Percentiles rank a stretch among this genome's conserved stretches.
phyloP scores from a whole-genome alignment of 163 green algal genomes.

The Scenedesmus sp. region DNA sequence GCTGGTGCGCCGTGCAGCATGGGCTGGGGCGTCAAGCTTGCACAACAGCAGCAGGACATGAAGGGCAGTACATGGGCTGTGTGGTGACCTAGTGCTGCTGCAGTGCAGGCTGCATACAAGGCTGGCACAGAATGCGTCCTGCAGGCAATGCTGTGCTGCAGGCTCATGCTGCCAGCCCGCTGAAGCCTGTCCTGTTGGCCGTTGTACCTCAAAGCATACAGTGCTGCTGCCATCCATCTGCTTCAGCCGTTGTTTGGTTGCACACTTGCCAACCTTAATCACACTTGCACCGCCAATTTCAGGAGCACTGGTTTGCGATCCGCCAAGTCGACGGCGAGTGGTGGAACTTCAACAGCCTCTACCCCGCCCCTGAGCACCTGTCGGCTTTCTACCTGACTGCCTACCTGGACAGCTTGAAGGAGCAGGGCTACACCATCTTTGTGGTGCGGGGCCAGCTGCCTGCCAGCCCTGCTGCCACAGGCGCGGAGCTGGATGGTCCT shows the following conservation, averaged over 20 bases:
- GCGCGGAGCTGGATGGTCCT: constrained; percentile 2
- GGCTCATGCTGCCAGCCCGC: too few relatives aligned
- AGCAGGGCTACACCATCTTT: constrained; percentile 88
- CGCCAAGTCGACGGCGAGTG: constrained; percentile 74
- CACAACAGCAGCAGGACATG: too few relatives aligned
- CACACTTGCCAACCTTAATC: too few relatives aligned
- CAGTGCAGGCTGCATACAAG: not conserved
- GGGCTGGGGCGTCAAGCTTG: too few relatives aligned
- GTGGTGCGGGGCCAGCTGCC: constrained; percentile 67
- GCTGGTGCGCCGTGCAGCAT: too few relatives aligned
- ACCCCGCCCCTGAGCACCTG: constrained; percentile 54
- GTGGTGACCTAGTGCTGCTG: not conserved
- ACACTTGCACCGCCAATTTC: not conserved
- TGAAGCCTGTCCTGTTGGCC: too few relatives aligned
- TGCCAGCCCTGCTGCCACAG: constrained; percentile 17
- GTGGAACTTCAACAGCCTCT: constrained; percentile 94
- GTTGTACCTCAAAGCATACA: not conserved
- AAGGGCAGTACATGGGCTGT: not conserved
- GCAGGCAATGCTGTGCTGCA: not conserved
- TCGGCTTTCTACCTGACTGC: constrained; percentile 65
- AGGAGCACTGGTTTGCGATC: constrained; percentile 96
- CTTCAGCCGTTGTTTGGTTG: too few relatives aligned
- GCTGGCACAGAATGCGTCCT: not conserved
- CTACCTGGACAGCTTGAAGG: constrained; percentile 80
- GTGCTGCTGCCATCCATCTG: too few relatives aligned